phyloP scores from a whole-genome alignment of 2,329 filamentous ascomycete genomes.

The Pseudogymnoascus pannorum region DNA sequence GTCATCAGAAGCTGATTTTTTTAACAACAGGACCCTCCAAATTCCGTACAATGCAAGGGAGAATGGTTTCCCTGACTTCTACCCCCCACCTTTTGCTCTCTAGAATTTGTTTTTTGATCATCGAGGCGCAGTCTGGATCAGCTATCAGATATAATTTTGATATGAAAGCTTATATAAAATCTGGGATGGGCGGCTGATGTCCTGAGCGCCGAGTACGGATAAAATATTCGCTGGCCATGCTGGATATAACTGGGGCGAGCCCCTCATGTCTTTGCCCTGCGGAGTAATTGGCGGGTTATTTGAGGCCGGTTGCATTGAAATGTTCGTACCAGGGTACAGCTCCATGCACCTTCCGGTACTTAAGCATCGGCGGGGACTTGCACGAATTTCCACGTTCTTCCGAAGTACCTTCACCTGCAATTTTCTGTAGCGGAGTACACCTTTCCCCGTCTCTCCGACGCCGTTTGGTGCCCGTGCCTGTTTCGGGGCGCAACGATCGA shows the following conservation, averaged over 20 bases:
- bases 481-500: conserved; percentile 4
- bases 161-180: conserved; percentile 4
- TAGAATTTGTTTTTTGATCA: neutral
- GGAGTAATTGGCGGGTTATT: conserved; percentile 8
- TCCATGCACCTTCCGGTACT: neutral
- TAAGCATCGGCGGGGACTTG: neutral
- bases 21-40: neutral
- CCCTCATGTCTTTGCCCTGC: neutral
- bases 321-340: conserved; percentile 2
- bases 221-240: conserved; percentile 2
- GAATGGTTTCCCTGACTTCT: neutral
- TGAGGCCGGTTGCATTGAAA: neutral
- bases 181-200: neutral
- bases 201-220: neutral
- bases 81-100: neutral
- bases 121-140: neutral
- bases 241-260: conserved; percentile 2
- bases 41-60: neutral
- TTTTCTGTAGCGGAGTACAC: neutral
- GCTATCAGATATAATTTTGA: neutral
- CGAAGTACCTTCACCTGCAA: neutral
- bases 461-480: conserved; percentile 5
- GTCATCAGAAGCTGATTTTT: neutral
- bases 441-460: neutral
- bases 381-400: neutral